Conservation (phyloP, 306 rosid species). For the Geum urbanum region DNA sequence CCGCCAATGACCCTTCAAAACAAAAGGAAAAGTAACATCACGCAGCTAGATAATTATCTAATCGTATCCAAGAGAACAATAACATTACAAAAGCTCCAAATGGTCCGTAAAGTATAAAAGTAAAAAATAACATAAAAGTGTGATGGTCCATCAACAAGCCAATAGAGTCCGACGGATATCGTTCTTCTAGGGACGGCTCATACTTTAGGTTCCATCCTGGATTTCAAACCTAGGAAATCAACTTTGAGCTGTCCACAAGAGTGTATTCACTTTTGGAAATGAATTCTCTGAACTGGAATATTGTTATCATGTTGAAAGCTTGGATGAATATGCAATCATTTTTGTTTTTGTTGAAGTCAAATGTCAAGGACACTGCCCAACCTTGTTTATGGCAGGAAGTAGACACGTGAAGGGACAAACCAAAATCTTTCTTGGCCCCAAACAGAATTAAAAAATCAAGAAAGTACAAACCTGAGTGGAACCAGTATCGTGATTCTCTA, state of each 20-base stretch:
- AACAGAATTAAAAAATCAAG: neutral
- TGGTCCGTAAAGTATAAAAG: neutral
- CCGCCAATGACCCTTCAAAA: constrained; percentile 96
- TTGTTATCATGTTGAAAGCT: neutral
- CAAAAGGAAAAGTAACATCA: constrained; percentile 20
- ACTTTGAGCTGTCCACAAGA: constrained; percentile 4
- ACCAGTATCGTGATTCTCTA: constrained; percentile 98
- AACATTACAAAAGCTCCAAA: neutral
- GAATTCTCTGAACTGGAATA: neutral
- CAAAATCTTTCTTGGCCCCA: neutral
- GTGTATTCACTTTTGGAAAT: neutral
- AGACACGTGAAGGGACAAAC: neutral
- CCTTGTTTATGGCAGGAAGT: neutral
- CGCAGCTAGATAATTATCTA: neutral
- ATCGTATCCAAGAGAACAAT: neutral
- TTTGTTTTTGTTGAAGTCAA: neutral
- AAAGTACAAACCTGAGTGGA: constrained; percentile 81
- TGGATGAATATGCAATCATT: neutral
- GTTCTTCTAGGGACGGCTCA: neutral
- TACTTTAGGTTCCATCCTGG: neutral
- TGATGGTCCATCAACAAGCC: too few relatives aligned
- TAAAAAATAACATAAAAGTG: too few relatives aligned
- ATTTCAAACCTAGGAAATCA: neutral
- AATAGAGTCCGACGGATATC: too few relatives aligned
- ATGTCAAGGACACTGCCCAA: neutral